phyloP scores from a whole-genome alignment of 169 alveolate species.

The Cyclospora cayetanensis region DNA sequence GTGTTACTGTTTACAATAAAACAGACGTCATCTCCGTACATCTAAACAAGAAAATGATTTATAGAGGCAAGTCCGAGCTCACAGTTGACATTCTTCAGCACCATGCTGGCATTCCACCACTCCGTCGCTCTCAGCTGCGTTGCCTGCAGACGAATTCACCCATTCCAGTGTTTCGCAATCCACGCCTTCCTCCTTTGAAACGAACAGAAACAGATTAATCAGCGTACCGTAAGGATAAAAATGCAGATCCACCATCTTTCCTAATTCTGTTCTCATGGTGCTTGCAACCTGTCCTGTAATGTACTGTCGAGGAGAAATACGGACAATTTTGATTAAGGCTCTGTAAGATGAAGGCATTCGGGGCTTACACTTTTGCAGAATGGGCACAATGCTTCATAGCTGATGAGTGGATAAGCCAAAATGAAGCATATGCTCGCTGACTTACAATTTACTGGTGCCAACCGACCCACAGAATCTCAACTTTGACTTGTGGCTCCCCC shows the following conservation, averaged over 20 bases:
- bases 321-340: too few species aligned
- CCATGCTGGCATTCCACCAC: conserved; percentile 33
- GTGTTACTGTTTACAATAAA: neutral
- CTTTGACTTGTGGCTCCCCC: neutral
- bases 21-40: neutral
- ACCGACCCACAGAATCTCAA: neutral
- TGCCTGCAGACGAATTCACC: neutral
- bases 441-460: too few species aligned
- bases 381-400: neutral
- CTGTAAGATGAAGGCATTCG: too few species aligned
- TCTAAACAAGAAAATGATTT: neutral
- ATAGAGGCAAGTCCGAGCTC: neutral
- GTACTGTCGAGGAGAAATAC: neutral
- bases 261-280: conserved; percentile 19
- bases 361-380: conserved; percentile 25
- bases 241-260: conserved; percentile 22
- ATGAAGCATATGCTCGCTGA: too few species aligned
- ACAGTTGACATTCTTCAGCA: conserved; percentile 23
- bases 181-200: neutral
- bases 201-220: neutral
- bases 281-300: conserved; percentile 37
- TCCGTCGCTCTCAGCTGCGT: conserved; percentile 26
- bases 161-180: neutral
- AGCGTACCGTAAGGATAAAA: conserved; percentile 25
- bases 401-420: too few species aligned